These are phyloP conservation scores for Candida silvicultrix DNA, from an alignment of 805 yeast genomes.

Conservation along the genomic window DNA sequence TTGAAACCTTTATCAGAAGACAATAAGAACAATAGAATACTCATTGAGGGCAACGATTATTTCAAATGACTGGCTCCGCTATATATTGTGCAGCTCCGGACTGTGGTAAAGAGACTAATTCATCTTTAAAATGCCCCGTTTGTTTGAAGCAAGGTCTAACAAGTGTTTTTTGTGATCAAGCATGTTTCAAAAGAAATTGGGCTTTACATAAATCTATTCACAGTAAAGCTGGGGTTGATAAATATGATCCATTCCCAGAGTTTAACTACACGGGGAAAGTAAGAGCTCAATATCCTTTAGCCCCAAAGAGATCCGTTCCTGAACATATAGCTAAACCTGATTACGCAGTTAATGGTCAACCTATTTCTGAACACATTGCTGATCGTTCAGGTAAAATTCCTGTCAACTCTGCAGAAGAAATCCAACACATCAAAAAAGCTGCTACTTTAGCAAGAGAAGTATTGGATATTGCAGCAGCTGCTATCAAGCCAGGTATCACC, in stretches of 20 bases:
- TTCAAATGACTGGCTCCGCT: neutral
- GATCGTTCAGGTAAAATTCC: slow-evolving; percentile 65
- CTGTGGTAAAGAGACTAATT: slow-evolving; percentile 78
- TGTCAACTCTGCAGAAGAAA: slow-evolving; percentile 57
- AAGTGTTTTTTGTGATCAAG: slow-evolving; percentile 72
- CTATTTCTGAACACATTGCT: slow-evolving; percentile 67
- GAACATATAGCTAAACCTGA: slow-evolving; percentile 71
- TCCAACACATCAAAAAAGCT: slow-evolving; percentile 70
- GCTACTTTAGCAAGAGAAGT: slow-evolving; percentile 77
- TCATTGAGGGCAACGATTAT: no score
- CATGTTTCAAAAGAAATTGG: slow-evolving; percentile 74
- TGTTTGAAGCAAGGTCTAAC: slow-evolving; percentile 69
- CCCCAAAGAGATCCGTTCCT: slow-evolving; percentile 68
- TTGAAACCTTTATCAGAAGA: no score
- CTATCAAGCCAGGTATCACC: slow-evolving; percentile 80
- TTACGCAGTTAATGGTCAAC: slow-evolving; percentile 75
- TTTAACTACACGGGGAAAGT: slow-evolving; percentile 68
- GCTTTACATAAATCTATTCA: slow-evolving; percentile 72
- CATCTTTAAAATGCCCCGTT: slow-evolving; percentile 82
- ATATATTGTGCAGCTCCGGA: slow-evolving; percentile 65
- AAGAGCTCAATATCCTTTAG: slow-evolving; percentile 76
- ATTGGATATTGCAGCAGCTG: slow-evolving; percentile 82
- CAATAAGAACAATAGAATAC: no score
- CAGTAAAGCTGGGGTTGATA: slow-evolving; percentile 47
- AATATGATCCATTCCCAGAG: slow-evolving; percentile 84